phyloP scores from a whole-genome alignment of 2,329 filamentous ascomycete species.

The Stagonosporopsis tanaceti region DNA sequence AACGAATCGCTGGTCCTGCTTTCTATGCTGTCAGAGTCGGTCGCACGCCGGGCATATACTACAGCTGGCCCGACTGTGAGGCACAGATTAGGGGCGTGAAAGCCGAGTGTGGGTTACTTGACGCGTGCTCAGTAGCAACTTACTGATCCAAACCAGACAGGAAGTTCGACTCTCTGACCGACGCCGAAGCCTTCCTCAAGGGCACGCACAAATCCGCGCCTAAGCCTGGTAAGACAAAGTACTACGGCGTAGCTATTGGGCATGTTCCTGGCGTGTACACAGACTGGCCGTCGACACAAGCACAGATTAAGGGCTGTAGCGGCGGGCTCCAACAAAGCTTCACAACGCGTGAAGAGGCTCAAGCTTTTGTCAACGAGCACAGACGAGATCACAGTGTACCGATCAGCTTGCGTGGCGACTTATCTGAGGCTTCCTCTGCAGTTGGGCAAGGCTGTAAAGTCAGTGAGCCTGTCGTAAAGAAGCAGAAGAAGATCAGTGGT shows the following conservation, averaged over 20 bases:
- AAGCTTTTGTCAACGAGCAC: constrained; percentile 70
- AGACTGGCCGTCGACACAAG: constrained; percentile 73
- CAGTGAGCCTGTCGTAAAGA: constrained; percentile 43
- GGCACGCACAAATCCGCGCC: constrained; percentile 55
- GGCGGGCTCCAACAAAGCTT: constrained; percentile 65
- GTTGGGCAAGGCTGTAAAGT: constrained; percentile 23
- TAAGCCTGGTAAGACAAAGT: constrained; percentile 58
- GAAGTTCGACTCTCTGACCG: constrained; percentile 74
- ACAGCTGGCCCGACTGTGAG: constrained; percentile 69
- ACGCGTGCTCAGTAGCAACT: no score
- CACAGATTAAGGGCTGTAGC: constrained; percentile 77
- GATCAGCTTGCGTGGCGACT: constrained; percentile 38
- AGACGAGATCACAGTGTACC: constrained; percentile 39
- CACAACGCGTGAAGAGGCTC: constrained; percentile 69
- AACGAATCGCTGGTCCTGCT: constrained; percentile 59
- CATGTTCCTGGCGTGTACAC: constrained; percentile 68
- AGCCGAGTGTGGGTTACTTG: constrained; percentile 44
- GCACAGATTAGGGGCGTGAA: constrained; percentile 67
- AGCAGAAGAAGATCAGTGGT: constrained; percentile 46
- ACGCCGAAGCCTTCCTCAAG: constrained; percentile 82
- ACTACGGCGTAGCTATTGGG: constrained; percentile 68
- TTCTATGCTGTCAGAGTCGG: constrained; percentile 71
- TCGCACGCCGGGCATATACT: constrained; percentile 68
- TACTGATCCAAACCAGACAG: constrained; percentile 66
- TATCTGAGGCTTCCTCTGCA: constrained; percentile 37